phyloP scores from a whole-genome alignment of 202 grass and related monocot genomes.

The Digitaria exilis region DNA sequence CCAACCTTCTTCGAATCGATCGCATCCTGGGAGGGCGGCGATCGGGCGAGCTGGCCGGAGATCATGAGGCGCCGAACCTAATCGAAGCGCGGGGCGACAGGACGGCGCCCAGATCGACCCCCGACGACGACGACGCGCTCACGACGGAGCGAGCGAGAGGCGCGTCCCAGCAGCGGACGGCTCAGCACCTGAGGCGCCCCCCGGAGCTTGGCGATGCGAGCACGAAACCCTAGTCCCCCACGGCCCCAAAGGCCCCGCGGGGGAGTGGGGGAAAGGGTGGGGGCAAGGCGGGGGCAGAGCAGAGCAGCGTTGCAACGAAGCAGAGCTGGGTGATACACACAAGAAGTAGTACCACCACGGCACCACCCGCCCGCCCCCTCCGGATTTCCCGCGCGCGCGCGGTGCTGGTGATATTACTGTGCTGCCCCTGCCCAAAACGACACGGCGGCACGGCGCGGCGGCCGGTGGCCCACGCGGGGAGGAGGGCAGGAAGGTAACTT shows the following conservation, averaged over 20 bases:
- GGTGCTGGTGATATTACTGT: constrained; percentile 36
- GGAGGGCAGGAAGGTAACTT: constrained; percentile 35
- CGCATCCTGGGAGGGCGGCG: not conserved
- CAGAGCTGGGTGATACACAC: constrained; percentile 8
- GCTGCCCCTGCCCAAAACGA: constrained; percentile 22
- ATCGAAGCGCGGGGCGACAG: not conserved
- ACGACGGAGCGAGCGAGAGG: not conserved
- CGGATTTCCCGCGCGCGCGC: constrained; percentile 65
- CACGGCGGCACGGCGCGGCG: not conserved
- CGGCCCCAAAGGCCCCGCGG: not conserved
- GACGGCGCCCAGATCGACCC: constrained; percentile 23
- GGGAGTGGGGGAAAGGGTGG: not conserved
- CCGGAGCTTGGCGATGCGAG: not conserved
- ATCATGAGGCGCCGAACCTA: not conserved
- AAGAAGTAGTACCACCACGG: not conserved
- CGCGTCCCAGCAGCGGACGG: not conserved
- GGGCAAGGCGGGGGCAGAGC: too few relatives aligned
- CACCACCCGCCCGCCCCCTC: too few relatives aligned
- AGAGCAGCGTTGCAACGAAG: constrained; percentile 18
- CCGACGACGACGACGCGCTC: not conserved
- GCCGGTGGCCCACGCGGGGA: not conserved
- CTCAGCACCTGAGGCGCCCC: not conserved
- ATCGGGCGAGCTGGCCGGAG: not conserved
- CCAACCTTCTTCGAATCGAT: constrained; percentile 34
- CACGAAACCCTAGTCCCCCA: constrained; percentile 46